Evolutionary conservation across 257 asterid species (phyloP).

Genomic region (Salvia miltiorrhiza): DNA sequence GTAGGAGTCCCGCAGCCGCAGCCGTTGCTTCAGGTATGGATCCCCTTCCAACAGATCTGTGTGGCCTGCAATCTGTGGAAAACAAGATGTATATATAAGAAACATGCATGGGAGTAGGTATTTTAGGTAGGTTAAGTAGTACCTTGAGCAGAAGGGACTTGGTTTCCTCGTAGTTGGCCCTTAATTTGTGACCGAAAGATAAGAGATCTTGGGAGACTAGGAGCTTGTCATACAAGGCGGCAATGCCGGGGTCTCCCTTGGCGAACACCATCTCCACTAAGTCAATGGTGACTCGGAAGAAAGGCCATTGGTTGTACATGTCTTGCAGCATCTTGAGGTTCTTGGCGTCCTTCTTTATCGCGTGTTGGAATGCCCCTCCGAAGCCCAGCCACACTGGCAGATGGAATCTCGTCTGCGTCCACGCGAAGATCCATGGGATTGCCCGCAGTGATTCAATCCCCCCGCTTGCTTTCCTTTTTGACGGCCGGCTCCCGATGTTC

Average conservation of each 20-base stretch:
- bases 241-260: slow-evolving; percentile 66
- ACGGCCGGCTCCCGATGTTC: slow-evolving; percentile 73
- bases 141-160: slow-evolving; percentile 53
- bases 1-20: slow-evolving; percentile 51
- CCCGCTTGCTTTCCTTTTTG: slow-evolving; percentile 61
- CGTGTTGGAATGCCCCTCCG: slow-evolving; percentile 56
- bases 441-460: slow-evolving; percentile 67
- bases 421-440: slow-evolving; percentile 70
- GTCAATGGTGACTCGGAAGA: slow-evolving; percentile 65
- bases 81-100: no score
- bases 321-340: slow-evolving; percentile 54
- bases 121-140: not conserved
- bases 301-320: slow-evolving; percentile 66
- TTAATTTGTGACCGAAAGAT: slow-evolving; percentile 45
- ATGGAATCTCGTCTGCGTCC: slow-evolving; percentile 71
- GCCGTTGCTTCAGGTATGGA: slow-evolving; percentile 57
- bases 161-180: slow-evolving; percentile 57
- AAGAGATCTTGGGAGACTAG: slow-evolving; percentile 49
- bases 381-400: slow-evolving; percentile 71
- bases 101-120: no score
- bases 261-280: slow-evolving; percentile 65
- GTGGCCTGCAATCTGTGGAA: slow-evolving; percentile 57
- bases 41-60: slow-evolving; percentile 60
- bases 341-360: slow-evolving; percentile 38
- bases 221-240: slow-evolving; percentile 54